Conservation (phyloP, 2,329 filamentous ascomycete species). For the Lecanoromycetidae sp. region DNA sequence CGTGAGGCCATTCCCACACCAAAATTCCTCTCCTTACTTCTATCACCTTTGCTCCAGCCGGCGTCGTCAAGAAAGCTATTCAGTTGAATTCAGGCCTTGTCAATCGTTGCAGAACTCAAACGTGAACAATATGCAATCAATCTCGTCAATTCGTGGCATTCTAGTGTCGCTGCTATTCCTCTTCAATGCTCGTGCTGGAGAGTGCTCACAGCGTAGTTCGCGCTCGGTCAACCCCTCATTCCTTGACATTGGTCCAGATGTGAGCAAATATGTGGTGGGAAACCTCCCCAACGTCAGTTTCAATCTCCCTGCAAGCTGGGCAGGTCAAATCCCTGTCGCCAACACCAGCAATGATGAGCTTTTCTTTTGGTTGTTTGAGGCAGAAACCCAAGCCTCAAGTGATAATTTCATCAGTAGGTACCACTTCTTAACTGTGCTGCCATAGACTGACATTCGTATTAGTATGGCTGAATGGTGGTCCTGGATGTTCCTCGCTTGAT, state of each 20-base stretch:
- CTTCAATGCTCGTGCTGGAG: neutral
- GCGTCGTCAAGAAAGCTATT: too few relatives aligned
- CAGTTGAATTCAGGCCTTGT: too few relatives aligned
- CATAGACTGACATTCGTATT: neutral
- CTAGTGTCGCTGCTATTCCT: neutral
- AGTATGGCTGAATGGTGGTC: constrained; percentile 28
- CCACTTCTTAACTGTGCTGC: neutral
- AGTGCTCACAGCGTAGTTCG: neutral
- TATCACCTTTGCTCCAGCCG: too few relatives aligned
- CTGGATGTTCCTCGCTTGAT: constrained; percentile 27
- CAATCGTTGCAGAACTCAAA: too few relatives aligned
- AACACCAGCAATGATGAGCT: constrained; percentile 8
- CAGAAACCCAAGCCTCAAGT: neutral
- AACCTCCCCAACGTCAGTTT: constrained; percentile 10
- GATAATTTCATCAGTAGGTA: constrained; percentile 12
- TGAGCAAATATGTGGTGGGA: constrained; percentile 3
- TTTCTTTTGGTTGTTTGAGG: constrained; percentile 12
- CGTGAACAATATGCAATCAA: too few relatives aligned
- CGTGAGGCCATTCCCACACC: too few relatives aligned
- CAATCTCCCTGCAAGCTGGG: constrained; percentile 9
- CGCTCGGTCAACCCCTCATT: neutral
- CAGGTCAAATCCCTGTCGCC: constrained; percentile 10
- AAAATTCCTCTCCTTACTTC: too few relatives aligned
- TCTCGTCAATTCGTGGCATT: too few relatives aligned
- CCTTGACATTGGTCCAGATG: neutral